Percentiles rank a stretch among this genome's conserved stretches.
phyloP scores from a whole-genome alignment of 805 yeast species.

The Wickerhamiella allomyrinae region DNA sequence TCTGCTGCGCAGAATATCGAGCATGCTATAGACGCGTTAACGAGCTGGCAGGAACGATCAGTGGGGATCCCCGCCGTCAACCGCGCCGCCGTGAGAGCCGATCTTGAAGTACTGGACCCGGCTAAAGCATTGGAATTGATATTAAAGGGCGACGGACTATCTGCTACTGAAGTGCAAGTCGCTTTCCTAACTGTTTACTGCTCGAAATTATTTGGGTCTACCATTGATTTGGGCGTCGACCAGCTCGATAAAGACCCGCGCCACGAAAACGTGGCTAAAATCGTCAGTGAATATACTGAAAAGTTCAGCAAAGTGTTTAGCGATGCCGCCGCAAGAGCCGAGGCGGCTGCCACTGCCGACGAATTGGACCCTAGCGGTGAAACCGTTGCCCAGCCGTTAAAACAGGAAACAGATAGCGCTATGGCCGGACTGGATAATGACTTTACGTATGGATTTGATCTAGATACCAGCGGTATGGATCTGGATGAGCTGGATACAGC shows the following conservation, averaged over 20 bases:
- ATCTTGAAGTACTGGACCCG: constrained; percentile 9
- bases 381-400: not conserved
- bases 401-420: not conserved
- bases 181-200: constrained; percentile 11
- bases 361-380: not conserved
- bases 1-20: not conserved
- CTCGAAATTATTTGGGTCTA: constrained; percentile 3
- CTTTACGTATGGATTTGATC: constrained; percentile 9
- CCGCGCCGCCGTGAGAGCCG: constrained; percentile 1
- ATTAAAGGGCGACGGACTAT: not conserved
- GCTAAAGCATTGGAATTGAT: constrained; percentile 2
- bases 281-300: constrained; percentile 3
- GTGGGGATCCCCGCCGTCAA: constrained; percentile 13
- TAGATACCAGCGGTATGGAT: constrained; percentile 17
- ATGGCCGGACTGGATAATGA: constrained; percentile 10
- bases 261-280: constrained; percentile 1
- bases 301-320: constrained; percentile 1
- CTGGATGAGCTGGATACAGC: constrained; percentile 20
- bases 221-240: constrained; percentile 2
- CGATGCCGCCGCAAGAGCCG: not conserved
- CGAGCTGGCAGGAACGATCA: constrained; percentile 12
- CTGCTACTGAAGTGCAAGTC: constrained; percentile 4
- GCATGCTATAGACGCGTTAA: not conserved
- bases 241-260: not conserved
- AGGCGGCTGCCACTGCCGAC: not conserved